phyloP scores from a whole-genome alignment of 495 filamentous ascomycete genomes.

The Trichoderma asperelloides region DNA sequence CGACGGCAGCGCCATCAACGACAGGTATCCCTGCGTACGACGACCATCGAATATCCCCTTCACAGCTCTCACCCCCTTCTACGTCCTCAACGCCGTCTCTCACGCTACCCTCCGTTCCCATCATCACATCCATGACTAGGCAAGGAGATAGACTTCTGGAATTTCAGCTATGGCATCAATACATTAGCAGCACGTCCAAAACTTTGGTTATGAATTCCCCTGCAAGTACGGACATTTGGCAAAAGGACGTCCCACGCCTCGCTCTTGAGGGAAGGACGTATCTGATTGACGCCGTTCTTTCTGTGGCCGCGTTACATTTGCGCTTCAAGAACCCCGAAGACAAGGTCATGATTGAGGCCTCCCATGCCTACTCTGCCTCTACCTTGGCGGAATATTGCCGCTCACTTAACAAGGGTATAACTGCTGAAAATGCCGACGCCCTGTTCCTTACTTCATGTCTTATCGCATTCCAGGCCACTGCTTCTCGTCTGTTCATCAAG shows the following conservation, averaged over 20 bases:
- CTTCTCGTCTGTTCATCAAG: slow-evolving; percentile 42
- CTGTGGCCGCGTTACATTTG: slow-evolving; percentile 48
- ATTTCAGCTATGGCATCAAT: slow-evolving; percentile 46
- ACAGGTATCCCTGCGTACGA: slow-evolving; percentile 15
- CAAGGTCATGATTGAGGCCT: slow-evolving; percentile 42
- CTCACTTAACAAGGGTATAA: slow-evolving; percentile 38
- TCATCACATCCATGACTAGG: slow-evolving; percentile 23
- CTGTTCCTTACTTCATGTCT: slow-evolving; percentile 45
- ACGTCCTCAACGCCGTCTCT: neutral
- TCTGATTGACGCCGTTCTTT: slow-evolving; percentile 46
- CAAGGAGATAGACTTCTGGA: slow-evolving; percentile 40
- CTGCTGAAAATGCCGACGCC: slow-evolving; percentile 43
- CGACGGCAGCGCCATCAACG: slow-evolving; percentile 14
- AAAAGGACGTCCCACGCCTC: slow-evolving; percentile 43
- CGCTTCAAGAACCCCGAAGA: slow-evolving; percentile 40
- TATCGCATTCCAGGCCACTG: slow-evolving; percentile 50
- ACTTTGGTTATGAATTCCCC: slow-evolving; percentile 42
- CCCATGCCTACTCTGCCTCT: slow-evolving; percentile 49
- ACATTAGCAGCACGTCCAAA: slow-evolving; percentile 42
- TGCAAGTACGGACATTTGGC: slow-evolving; percentile 42
- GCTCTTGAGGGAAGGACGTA: slow-evolving; percentile 44
- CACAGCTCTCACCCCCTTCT: neutral
- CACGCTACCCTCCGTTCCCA: slow-evolving; percentile 13
- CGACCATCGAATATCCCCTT: neutral
- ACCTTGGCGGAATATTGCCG: slow-evolving; percentile 45